Evolutionary conservation across 257 asterid genomes (phyloP).

Genomic region (Nyctanthes arbortristis): DNA sequence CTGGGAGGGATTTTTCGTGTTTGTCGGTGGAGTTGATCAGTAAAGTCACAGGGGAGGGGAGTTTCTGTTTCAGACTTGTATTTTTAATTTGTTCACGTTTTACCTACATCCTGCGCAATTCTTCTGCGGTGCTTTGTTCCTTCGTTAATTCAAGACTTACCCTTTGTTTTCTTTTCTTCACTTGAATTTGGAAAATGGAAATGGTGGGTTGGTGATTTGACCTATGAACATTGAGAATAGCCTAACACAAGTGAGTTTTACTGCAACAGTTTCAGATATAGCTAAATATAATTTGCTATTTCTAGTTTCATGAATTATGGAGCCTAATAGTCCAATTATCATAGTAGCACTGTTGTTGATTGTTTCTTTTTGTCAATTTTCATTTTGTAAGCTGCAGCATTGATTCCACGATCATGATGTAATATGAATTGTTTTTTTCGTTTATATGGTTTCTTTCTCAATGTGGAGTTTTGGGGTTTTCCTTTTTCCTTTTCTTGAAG

Average conservation of each 20-base stretch:
- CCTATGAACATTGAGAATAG: not conserved
- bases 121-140: constrained; percentile 28
- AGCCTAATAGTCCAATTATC: not conserved
- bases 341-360: not conserved
- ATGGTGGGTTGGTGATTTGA: constrained; percentile 30
- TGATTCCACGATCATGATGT: not conserved
- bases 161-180: not conserved
- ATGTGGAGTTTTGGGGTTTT: too few relatives aligned
- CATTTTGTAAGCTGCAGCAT: too few relatives aligned
- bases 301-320: not conserved
- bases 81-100: constrained; percentile 12
- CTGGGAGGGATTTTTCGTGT: constrained; percentile 1
- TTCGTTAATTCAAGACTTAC: constrained; percentile 12
- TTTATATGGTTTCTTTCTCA: too few relatives aligned
- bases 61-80: not conserved
- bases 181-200: not conserved
- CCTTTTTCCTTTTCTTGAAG: not conserved
- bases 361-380: not conserved
- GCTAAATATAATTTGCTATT: not conserved
- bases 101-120: constrained; percentile 17
- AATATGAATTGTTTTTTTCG: not conserved
- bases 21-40: constrained; percentile 49
- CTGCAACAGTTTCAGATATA: not conserved
- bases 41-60: not conserved
- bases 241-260: constrained; percentile 25